Percentiles rank a stretch among this genome's conserved stretches.
These are phyloP conservation scores for Aspergillus asperescens DNA, from an alignment of 495 filamentous ascomycete species.

Conservation along the genomic window DNA sequence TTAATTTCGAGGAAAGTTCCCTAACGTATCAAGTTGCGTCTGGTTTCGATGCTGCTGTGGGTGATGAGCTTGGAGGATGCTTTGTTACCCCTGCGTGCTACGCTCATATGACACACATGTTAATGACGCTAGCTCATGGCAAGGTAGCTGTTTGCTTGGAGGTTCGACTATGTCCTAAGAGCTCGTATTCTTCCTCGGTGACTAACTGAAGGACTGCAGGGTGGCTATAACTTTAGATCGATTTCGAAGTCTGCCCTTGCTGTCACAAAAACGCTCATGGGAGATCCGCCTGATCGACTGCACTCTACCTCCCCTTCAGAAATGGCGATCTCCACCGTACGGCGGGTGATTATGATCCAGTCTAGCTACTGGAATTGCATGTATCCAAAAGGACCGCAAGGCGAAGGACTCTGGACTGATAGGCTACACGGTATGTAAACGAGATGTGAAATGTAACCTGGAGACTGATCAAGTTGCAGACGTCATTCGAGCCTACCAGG, in stretches of 20 bases:
- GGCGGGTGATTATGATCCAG: conserved; percentile 51
- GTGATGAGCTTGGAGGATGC: conserved; percentile 87
- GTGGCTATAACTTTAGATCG: conserved; percentile 89
- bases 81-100: conserved; percentile 88
- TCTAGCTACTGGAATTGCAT: conserved; percentile 56
- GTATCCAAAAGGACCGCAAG: conserved; percentile 41
- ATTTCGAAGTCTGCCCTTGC: conserved; percentile 89
- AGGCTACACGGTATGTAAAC: conserved; percentile 49
- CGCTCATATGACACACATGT: conserved; percentile 98
- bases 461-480: conserved; percentile 39
- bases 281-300: conserved; percentile 80
- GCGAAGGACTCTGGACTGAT: conserved; percentile 34
- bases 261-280: conserved; percentile 89
- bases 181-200: neutral
- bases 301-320: conserved; percentile 42
- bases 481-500: conserved; percentile 68
- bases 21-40: conserved; percentile 60
- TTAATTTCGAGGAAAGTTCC: neutral
- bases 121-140: conserved; percentile 90
- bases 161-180: conserved; percentile 30
- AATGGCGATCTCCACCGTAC: conserved; percentile 44
- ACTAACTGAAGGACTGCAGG: conserved; percentile 37
- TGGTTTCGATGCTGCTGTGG: conserved; percentile 92
- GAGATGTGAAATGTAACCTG: neutral
- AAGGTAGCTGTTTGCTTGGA: conserved; percentile 90